A percentile compares a stretch with the other conserved stretches of the same genome.
Evolutionary conservation across 2,329 filamentous ascomycete species (phyloP).

Genomic region (Fusarium metavorans): DNA sequence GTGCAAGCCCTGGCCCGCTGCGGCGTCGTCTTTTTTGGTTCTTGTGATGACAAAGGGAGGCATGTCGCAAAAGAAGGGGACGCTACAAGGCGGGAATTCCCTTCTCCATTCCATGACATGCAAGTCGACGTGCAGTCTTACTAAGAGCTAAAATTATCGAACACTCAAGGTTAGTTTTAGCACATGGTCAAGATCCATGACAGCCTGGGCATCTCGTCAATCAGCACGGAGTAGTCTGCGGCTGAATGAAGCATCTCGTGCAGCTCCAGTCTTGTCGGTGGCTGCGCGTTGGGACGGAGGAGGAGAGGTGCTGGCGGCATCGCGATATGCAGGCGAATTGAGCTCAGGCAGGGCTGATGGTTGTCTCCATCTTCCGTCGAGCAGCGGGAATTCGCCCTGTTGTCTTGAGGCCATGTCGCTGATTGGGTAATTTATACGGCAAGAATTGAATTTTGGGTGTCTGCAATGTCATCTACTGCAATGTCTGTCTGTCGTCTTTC

Average conservation of each 20-base stretch:
- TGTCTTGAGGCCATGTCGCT: not conserved
- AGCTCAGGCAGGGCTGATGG: not conserved
- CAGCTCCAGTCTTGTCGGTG: constrained; percentile 1
- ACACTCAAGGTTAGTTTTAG: constrained; percentile 4
- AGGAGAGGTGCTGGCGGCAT: not conserved
- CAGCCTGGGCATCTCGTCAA: constrained; percentile 1
- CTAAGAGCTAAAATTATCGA: constrained; percentile 37
- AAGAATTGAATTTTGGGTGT: not conserved
- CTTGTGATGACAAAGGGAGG: constrained; percentile 4
- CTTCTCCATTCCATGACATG: constrained; percentile 14
- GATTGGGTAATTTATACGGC: not conserved
- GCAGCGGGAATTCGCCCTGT: not conserved
- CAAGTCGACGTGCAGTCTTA: constrained; percentile 33
- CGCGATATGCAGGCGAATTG: not conserved
- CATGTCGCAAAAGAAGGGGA: not conserved
- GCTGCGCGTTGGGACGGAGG: not conserved
- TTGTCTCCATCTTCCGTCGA: not conserved
- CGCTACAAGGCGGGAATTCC: constrained; percentile 8
- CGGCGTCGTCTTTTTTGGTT: not conserved
- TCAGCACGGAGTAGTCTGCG: not conserved
- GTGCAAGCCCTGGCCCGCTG: constrained; percentile 16
- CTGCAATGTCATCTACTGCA: not conserved
- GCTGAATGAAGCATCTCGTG: constrained; percentile 1
- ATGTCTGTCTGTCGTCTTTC: not conserved
- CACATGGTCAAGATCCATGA: constrained; percentile 8